These are phyloP conservation scores for Alternaria conjuncta DNA, from an alignment of 2,329 filamentous ascomycete species.

Conservation along the genomic window DNA sequence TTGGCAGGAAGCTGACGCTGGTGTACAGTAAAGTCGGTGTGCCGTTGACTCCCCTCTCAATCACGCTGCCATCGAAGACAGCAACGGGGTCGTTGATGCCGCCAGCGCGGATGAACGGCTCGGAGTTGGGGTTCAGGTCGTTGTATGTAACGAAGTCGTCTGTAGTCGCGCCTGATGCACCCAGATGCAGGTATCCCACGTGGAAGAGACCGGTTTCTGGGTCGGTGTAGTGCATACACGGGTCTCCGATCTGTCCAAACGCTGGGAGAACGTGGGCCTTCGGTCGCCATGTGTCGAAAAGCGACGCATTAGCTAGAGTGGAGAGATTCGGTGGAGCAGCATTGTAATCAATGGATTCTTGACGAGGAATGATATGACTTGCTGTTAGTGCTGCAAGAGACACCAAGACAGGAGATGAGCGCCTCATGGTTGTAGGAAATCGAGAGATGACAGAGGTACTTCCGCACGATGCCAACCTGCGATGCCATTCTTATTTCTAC, in stretches of 20 bases:
- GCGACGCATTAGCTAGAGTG: constrained; percentile 20
- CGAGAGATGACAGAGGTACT: background rate
- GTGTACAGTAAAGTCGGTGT: constrained; percentile 56
- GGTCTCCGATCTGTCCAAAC: constrained; percentile 52
- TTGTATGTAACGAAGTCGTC: constrained; percentile 53
- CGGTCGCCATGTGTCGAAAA: constrained; percentile 40
- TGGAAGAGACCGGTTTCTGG: constrained; percentile 54
- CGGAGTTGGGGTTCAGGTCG: constrained; percentile 43
- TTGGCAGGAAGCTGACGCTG: constrained; percentile 53
- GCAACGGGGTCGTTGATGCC: constrained; percentile 54
- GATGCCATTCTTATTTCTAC: constrained; percentile 3
- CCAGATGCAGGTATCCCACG: constrained; percentile 54
- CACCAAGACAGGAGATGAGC: background rate
- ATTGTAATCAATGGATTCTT: constrained; percentile 19
- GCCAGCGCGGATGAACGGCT: constrained; percentile 41
- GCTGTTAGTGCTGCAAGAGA: constrained; percentile 4
- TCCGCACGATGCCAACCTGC: background rate
- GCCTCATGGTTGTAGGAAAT: constrained; percentile 3
- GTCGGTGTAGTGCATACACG: constrained; percentile 56
- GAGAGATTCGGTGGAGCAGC: constrained; percentile 28
- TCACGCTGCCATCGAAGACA: constrained; percentile 56
- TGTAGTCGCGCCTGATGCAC: constrained; percentile 40
- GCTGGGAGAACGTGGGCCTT: constrained; percentile 52
- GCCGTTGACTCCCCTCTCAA: constrained; percentile 53
- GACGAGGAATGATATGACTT: constrained; percentile 14